Conservation (phyloP, 257 asterid species). For the Solanum sejunctum region DNA sequence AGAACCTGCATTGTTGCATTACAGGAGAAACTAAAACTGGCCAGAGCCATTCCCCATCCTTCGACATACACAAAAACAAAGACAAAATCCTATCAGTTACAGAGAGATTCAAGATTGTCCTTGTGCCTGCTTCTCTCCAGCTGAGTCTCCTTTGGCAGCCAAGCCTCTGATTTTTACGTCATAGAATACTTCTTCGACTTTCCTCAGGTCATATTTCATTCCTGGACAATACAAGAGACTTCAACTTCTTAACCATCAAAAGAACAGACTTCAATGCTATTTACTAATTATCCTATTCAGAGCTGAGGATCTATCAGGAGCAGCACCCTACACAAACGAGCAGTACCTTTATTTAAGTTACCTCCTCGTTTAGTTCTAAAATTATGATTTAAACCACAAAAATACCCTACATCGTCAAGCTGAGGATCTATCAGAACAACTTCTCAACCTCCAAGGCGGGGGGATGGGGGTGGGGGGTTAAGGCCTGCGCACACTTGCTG, state of each 20-base stretch:
- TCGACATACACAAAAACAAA: background rate
- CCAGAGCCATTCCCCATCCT: background rate
- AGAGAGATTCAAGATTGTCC: slow-evolving; percentile 11
- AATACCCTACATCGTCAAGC: background rate
- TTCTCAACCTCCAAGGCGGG: too few relatives aligned
- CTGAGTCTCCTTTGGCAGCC: slow-evolving; percentile 23
- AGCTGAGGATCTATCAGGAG: too few relatives aligned
- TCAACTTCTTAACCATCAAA: too few relatives aligned
- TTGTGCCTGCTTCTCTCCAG: slow-evolving; percentile 20
- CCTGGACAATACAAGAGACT: slow-evolving; percentile 26
- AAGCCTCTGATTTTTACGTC: slow-evolving; percentile 91
- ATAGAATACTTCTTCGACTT: slow-evolving; percentile 81
- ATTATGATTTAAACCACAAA: background rate
- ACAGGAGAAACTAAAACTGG: background rate
- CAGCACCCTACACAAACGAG: background rate
- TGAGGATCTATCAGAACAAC: too few relatives aligned
- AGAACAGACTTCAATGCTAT: too few relatives aligned
- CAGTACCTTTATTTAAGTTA: background rate
- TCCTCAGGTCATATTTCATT: slow-evolving; percentile 91
- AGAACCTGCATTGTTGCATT: background rate
- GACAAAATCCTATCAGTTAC: background rate
- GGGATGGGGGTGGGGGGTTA: background rate
- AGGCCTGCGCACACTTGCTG: background rate
- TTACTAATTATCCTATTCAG: too few relatives aligned
- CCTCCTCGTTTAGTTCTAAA: background rate